Conservation (phyloP, 2,329 filamentous ascomycete species). For the Colletotrichum filicis region DNA sequence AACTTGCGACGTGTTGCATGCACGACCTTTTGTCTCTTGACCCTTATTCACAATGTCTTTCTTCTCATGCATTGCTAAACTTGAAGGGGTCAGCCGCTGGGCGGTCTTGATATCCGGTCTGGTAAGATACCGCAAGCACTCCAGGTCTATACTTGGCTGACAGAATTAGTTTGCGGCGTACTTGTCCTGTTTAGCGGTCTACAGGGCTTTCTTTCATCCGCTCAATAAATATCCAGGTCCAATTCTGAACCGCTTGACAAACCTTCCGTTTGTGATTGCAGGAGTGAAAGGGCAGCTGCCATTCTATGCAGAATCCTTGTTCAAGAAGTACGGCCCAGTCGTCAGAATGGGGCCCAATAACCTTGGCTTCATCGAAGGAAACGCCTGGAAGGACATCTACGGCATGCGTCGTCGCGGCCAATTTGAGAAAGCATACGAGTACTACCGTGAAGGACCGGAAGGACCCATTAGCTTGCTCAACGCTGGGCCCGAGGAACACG, state of each 20-base stretch:
- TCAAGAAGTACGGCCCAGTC: slow-evolving; percentile 42
- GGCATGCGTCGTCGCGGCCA: slow-evolving; percentile 30
- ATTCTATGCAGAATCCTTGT: neutral
- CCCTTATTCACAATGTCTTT: too few species aligned
- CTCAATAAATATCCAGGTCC: slow-evolving; percentile 45
- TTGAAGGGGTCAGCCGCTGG: too few species aligned
- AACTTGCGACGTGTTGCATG: too few species aligned
- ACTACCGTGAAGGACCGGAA: neutral
- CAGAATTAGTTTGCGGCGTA: neutral
- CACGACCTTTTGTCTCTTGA: too few species aligned
- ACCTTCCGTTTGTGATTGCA: neutral
- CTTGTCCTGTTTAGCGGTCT: slow-evolving; percentile 29
- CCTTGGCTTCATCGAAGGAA: slow-evolving; percentile 48
- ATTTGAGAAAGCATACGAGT: neutral
- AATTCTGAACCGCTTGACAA: neutral
- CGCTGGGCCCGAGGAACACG: slow-evolving; percentile 28
- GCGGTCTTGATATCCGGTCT: too few species aligned
- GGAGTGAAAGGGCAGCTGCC: neutral
- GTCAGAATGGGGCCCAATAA: slow-evolving; percentile 51
- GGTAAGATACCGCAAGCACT: too few species aligned
- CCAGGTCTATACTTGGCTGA: neutral
- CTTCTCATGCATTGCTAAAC: too few species aligned
- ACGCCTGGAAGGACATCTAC: slow-evolving; percentile 53
- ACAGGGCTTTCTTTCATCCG: slow-evolving; percentile 47
- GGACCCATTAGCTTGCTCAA: neutral